A percentile compares a stretch with the other conserved stretches of the same genome.
These are phyloP conservation scores for Collybiopsis luxurians DNA, from an alignment of 768 basidiomycete species.

Conservation along the genomic window DNA sequence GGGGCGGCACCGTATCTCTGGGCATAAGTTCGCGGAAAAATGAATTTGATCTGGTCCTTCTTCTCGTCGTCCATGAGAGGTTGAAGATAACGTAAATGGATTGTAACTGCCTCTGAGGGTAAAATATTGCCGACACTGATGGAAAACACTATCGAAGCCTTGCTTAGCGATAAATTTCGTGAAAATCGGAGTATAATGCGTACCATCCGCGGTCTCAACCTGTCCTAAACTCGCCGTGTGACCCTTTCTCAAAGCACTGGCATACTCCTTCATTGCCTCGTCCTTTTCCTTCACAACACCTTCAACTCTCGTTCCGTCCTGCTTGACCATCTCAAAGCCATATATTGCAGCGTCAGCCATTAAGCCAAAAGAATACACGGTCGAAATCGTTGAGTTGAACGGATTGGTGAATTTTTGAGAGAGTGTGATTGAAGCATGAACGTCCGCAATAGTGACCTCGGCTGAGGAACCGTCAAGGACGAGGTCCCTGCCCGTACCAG, in stretches of 20 bases:
- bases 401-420: not conserved
- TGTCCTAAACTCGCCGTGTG: not conserved
- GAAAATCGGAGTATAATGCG: not conserved
- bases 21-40: conserved; percentile 1
- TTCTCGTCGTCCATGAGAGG: not conserved
- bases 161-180: not conserved
- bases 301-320: not conserved
- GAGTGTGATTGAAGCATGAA: not conserved
- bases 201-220: not conserved
- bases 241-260: not conserved
- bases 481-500: not conserved
- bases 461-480: not conserved
- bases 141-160: not conserved
- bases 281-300: not conserved
- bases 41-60: not conserved
- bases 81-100: not conserved
- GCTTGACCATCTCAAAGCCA: not conserved
- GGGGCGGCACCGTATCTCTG: conserved; percentile 1
- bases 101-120: not conserved
- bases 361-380: not conserved
- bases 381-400: not conserved
- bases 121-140: not conserved
- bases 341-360: not conserved
- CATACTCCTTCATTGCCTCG: not conserved
- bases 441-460: not conserved